Conservation (phyloP, 2,329 filamentous ascomycete species). For the Botrytis medusae region DNA sequence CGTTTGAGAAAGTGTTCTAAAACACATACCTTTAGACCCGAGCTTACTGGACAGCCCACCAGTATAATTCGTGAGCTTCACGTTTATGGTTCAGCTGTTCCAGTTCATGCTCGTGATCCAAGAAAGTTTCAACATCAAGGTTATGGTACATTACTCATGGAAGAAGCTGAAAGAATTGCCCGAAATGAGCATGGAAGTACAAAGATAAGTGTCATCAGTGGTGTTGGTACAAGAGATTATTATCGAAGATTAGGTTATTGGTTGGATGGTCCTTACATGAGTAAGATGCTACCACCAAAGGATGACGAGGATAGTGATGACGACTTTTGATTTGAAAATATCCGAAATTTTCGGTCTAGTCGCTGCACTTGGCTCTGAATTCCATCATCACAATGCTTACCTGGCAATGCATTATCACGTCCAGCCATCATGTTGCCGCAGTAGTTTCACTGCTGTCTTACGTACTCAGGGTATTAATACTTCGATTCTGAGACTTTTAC, state of each 20-base stretch:
- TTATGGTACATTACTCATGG: constrained; percentile 94
- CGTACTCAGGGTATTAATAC: neutral
- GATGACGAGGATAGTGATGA: constrained; percentile 39
- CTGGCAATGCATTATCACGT: neutral
- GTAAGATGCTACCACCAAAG: constrained; percentile 36
- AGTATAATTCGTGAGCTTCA: constrained; percentile 93
- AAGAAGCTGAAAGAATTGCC: constrained; percentile 94
- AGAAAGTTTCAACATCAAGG: constrained; percentile 98
- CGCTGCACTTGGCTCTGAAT: neutral
- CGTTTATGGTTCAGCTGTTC: constrained; percentile 96
- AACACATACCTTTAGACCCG: constrained; percentile 88
- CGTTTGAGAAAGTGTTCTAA: constrained; percentile 86
- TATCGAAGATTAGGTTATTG: constrained; percentile 91
- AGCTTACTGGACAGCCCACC: constrained; percentile 81
- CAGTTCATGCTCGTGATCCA: constrained; percentile 90
- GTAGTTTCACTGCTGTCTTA: neutral
- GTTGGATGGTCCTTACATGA: constrained; percentile 67
- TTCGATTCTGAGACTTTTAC: neutral
- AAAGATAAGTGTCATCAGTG: constrained; percentile 98
- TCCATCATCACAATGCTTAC: neutral
- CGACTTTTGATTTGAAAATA: constrained; percentile 25
- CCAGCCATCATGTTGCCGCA: neutral
- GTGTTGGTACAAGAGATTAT: constrained; percentile 92
- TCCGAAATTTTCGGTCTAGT: neutral
- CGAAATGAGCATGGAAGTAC: constrained; percentile 88